Evolutionary conservation across 2,329 filamentous ascomycete species (phyloP).

Genomic region (Ustilaginoidea virens): DNA sequence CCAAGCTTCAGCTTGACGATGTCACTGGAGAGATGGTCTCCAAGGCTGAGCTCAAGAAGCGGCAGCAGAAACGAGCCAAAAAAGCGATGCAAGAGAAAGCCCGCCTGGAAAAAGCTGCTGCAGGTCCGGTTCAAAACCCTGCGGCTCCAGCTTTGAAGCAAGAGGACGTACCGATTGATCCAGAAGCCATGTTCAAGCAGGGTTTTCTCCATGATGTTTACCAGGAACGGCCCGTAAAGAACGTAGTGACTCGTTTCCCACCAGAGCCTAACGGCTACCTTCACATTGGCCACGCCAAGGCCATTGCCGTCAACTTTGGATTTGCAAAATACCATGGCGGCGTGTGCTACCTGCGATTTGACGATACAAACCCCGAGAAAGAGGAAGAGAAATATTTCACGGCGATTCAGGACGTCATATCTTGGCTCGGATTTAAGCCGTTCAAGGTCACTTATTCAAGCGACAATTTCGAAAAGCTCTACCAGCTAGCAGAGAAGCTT

Average conservation of each 20-base stretch:
- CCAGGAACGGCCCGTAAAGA: slow-evolving; percentile 46
- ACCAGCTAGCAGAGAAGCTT: slow-evolving; percentile 70
- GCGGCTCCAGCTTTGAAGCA: slow-evolving; percentile 8
- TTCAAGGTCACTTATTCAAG: slow-evolving; percentile 60
- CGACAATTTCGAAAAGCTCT: slow-evolving; percentile 73
- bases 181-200: slow-evolving; percentile 62
- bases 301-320: slow-evolving; percentile 91
- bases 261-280: slow-evolving; percentile 87
- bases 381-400: slow-evolving; percentile 83
- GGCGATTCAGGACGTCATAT: slow-evolving; percentile 75
- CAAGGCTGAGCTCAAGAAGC: slow-evolving; percentile 46
- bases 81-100: slow-evolving; percentile 49
- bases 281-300: slow-evolving; percentile 88
- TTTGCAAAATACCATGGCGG: slow-evolving; percentile 78
- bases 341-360: slow-evolving; percentile 40
- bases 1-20: slow-evolving; percentile 45
- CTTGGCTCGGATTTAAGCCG: slow-evolving; percentile 43
- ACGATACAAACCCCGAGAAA: slow-evolving; percentile 89
- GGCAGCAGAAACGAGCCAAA: slow-evolving; percentile 39
- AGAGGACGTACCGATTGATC: slow-evolving; percentile 26
- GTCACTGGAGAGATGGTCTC: slow-evolving; percentile 50
- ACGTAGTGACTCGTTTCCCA: slow-evolving; percentile 58
- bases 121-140: slow-evolving; percentile 29
- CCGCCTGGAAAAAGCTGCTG: slow-evolving; percentile 69
- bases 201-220: slow-evolving; percentile 63